Conservation (phyloP, 768 basidiomycete species). For the Pholiota microspora region DNA sequence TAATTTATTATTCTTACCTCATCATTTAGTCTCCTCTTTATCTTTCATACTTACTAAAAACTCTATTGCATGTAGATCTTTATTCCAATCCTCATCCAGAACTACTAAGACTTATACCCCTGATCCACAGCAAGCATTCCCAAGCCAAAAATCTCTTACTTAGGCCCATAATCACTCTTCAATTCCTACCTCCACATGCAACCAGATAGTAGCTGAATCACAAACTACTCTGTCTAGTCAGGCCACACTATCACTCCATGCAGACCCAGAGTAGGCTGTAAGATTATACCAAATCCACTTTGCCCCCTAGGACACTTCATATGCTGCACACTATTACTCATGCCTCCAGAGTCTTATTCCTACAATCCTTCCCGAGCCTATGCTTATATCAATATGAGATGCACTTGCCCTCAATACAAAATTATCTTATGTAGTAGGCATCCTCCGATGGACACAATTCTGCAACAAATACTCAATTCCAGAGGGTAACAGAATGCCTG, state of each 20-base stretch:
- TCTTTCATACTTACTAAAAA: neutral
- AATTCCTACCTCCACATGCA: neutral
- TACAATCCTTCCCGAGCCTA: neutral
- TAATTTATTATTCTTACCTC: too few species aligned
- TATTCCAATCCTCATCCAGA: too few species aligned
- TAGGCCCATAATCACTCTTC: too few species aligned
- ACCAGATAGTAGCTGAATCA: neutral
- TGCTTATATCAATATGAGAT: slow-evolving; percentile 4
- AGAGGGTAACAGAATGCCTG: slow-evolving; percentile 31
- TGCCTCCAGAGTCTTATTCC: neutral
- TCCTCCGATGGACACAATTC: slow-evolving; percentile 34
- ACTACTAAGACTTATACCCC: too few species aligned
- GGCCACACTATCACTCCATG: neutral
- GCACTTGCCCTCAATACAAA: slow-evolving; percentile 21
- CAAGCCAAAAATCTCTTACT: too few species aligned
- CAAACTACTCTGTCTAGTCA: neutral
- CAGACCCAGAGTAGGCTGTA: neutral
- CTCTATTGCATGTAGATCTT: too few species aligned
- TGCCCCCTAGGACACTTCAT: slow-evolving; percentile 23
- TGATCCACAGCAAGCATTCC: too few species aligned
- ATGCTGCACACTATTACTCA: neutral
- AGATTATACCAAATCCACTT: neutral
- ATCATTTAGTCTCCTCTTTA: neutral
- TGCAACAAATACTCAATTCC: slow-evolving; percentile 29
- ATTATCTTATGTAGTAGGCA: slow-evolving; percentile 32